Evolutionary conservation across 2,329 filamentous ascomycete species (phyloP).

Genomic region (Hymenoscyphus linearis): DNA sequence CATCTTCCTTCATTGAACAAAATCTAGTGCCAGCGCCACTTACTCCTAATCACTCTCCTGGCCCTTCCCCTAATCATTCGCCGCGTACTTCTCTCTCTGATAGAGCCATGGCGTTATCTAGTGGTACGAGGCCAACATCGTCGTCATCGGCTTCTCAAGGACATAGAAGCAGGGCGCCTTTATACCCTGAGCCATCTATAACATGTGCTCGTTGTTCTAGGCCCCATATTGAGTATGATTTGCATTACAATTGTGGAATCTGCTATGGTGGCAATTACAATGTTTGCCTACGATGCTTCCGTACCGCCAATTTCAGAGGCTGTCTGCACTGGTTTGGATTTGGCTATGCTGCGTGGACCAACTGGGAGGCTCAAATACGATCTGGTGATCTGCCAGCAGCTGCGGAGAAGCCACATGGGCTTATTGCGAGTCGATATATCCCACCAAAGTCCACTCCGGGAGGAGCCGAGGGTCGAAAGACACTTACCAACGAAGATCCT

Average conservation of each 20-base stretch:
- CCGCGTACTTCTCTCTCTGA: constrained; percentile 23
- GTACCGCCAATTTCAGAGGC: constrained; percentile 54
- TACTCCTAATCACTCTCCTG: constrained; percentile 21
- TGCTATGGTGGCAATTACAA: constrained; percentile 71
- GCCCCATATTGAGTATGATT: constrained; percentile 71
- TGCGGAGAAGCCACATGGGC: constrained; percentile 49
- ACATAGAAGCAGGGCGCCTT: constrained; percentile 32
- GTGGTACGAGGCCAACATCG: constrained; percentile 29
- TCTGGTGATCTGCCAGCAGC: constrained; percentile 26
- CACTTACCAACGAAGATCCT: constrained; percentile 63
- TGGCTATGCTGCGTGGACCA: constrained; percentile 62
- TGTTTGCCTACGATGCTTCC: constrained; percentile 77
- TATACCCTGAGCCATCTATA: constrained; percentile 67
- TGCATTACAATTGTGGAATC: constrained; percentile 75
- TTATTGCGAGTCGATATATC: constrained; percentile 52
- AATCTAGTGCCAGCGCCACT: constrained; percentile 27
- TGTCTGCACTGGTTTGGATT: constrained; percentile 90
- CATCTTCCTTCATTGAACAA: constrained; percentile 19
- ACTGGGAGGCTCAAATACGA: constrained; percentile 53
- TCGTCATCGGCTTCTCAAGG: constrained; percentile 21
- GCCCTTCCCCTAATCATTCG: constrained; percentile 15
- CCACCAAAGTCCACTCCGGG: constrained; percentile 45
- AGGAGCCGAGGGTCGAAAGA: constrained; percentile 50
- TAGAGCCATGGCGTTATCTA: constrained; percentile 27
- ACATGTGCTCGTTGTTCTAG: constrained; percentile 67